phyloP scores from a whole-genome alignment of 1,139 yeast genomes.

The Kurtzmaniella quercitrusa region DNA sequence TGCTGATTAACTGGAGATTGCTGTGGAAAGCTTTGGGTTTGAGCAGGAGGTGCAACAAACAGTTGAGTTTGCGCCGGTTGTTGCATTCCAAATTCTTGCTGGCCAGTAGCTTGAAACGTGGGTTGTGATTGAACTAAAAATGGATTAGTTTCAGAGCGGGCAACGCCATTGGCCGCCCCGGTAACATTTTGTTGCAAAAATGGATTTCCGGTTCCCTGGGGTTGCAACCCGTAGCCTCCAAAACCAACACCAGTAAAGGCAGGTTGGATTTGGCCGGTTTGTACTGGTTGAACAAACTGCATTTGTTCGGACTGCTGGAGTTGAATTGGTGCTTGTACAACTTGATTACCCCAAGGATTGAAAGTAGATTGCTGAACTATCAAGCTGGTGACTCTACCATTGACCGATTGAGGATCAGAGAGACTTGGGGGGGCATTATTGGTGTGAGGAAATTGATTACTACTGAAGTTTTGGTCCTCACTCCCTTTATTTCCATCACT shows the following conservation, averaged over 20 bases:
- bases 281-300: slow-evolving; percentile 3
- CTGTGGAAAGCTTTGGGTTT: slow-evolving; percentile 10
- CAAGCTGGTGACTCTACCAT: slow-evolving; percentile 25
- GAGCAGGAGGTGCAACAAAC: slow-evolving; percentile 10
- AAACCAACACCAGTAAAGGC: slow-evolving; percentile 51
- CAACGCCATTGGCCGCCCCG: background rate
- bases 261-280: slow-evolving; percentile 8
- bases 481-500: slow-evolving; percentile 8
- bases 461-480: slow-evolving; percentile 2
- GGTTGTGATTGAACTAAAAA: background rate
- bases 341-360: slow-evolving; percentile 39
- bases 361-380: slow-evolving; percentile 40
- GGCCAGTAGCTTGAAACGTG: background rate
- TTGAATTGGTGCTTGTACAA: slow-evolving; percentile 2
- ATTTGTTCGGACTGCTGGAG: slow-evolving; percentile 3
- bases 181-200: slow-evolving; percentile 15
- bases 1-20: slow-evolving; percentile 10
- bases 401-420: slow-evolving; percentile 7
- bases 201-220: slow-evolving; percentile 25
- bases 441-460: background rate
- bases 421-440: background rate
- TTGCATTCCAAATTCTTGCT: slow-evolving; percentile 1
- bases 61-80: slow-evolving; percentile 9
- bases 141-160: background rate
- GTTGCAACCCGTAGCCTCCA: slow-evolving; percentile 42